Base-by-base conservation (phyloP, 2,329 filamentous ascomycete genomes). In the Escovopsis sp. region DNA sequence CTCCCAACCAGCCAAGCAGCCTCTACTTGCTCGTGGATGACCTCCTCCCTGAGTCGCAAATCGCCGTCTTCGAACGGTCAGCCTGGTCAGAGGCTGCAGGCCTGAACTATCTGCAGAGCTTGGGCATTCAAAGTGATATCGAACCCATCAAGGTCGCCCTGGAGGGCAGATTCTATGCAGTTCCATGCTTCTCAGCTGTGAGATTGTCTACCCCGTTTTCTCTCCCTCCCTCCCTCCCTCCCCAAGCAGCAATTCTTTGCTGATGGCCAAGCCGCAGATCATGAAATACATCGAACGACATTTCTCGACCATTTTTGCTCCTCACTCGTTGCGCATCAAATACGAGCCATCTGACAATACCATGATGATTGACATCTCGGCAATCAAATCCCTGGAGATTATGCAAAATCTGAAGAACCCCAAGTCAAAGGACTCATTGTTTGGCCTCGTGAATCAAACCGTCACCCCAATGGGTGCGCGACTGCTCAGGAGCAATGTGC, bases 341-440 rank as follows among this genome's bases (percentile, higher is more conserved):
- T 95, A 94, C 50, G 81, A 89, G 52, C 82, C 87, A 1, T 87
- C 86, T 0, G 84, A 94, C 55, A 84, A 89, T 20, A 84, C 86
- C 1, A 94, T 96, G 88, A 85, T 94, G 74, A 93, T 96, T 51
- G 89, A 95, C 53, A 71, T 91, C 2, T 81, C 85, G 1, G 94
- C 88, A 0, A 85, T 95, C 25, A 73, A 80, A 32, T 86, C 86
- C 0, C 67, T 98, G 3, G 91, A 98, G 57, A 70, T 98, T 6
- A 82, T 96, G 24, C 86, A 94, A 52, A 98, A 95, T 49, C 56
- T 88, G 0, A 79, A 84, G 11, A 79, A 81, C 50, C 54, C 77
- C 1, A 87, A 82, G 49, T 94, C 87, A 0, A 84, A 79, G 47
- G 76, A 89, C 33, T 89, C 81, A 48, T 65, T 98, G 0, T 89